phyloP scores from a whole-genome alignment of 2,329 filamentous ascomycete species.

The Zopfia rhizophila region DNA sequence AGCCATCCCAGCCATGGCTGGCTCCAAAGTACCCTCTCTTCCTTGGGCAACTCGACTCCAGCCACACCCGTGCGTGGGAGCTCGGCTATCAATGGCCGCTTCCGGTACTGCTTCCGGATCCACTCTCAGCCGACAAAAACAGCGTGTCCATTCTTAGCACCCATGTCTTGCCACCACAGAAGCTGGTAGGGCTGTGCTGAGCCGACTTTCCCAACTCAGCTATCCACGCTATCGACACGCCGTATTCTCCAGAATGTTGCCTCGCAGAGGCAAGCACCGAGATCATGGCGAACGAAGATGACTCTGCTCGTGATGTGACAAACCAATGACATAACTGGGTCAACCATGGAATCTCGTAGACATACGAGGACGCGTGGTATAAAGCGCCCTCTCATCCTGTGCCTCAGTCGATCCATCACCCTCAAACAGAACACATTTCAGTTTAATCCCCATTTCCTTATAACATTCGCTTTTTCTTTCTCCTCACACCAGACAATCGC shows the following conservation, averaged over 20 bases:
- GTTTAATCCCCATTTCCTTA: conserved; percentile 43
- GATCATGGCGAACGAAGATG: conserved; percentile 33
- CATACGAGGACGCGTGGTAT: conserved; percentile 29
- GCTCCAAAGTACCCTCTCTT: too few relatives aligned
- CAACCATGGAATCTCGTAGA: conserved; percentile 37
- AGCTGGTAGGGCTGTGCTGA: conserved; percentile 19
- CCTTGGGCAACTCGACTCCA: conserved; percentile 8
- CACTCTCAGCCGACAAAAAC: background rate
- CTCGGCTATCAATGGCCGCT: conserved; percentile 6
- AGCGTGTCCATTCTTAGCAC: conserved; percentile 9
- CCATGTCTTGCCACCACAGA: conserved; percentile 19
- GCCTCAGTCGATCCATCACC: conserved; percentile 28
- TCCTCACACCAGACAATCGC: background rate
- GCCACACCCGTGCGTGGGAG: conserved; percentile 8
- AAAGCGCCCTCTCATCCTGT: conserved; percentile 33
- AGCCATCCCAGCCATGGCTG: too few relatives aligned
- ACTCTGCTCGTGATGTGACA: conserved; percentile 34
- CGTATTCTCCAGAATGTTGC: conserved; percentile 42
- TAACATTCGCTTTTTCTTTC: conserved; percentile 40
- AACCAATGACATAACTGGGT: conserved; percentile 36
- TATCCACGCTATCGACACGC: conserved; percentile 43
- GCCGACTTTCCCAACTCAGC: conserved; percentile 19
- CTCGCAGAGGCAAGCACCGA: conserved; percentile 30
- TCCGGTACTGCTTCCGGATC: background rate
- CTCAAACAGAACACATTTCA: conserved; percentile 35